These are phyloP conservation scores for Eutrema salsugineum DNA, from an alignment of 441 rosid genomes.

Conservation along the genomic window DNA sequence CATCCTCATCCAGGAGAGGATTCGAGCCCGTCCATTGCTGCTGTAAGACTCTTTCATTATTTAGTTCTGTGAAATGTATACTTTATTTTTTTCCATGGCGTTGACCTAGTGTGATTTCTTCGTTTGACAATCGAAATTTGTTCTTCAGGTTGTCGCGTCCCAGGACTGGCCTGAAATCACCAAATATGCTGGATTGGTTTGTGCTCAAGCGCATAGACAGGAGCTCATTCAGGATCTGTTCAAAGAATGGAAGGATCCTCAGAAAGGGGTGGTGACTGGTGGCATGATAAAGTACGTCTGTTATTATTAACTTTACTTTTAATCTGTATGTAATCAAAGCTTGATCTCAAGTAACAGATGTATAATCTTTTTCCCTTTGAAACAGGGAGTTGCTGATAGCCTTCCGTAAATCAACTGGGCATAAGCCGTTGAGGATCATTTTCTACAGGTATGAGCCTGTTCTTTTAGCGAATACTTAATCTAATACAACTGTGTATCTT, in stretches of 20 bases:
- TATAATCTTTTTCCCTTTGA: background rate
- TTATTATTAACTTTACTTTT: background rate
- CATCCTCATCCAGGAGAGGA: conserved; percentile 99
- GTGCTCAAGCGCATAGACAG: conserved; percentile 95
- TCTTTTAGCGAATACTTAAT: background rate
- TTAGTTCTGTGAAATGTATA: background rate
- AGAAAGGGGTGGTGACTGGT: conserved; percentile 71
- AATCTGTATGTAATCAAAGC: background rate
- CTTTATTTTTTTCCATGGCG: background rate
- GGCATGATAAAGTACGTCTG: conserved; percentile 91
- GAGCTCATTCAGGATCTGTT: conserved; percentile 91
- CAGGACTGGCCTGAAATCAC: conserved; percentile 99
- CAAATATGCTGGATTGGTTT: conserved; percentile 88
- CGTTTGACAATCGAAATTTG: background rate
- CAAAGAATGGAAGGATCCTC: conserved; percentile 90
- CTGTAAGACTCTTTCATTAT: conserved; percentile 46
- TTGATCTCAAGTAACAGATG: background rate
- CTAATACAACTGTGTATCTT: background rate
- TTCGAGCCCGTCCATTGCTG: conserved; percentile 95
- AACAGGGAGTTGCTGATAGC: conserved; percentile 87
- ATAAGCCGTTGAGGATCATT: conserved; percentile 85
- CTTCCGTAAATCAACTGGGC: conserved; percentile 87
- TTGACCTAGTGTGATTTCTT: background rate
- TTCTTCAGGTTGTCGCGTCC: conserved; percentile 86
- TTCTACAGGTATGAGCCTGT: conserved; percentile 60